Evolutionary conservation across 2,329 filamentous ascomycete genomes (phyloP), one percentile per base, ranked within the genome.

Genomic region (Scedosporium boydii): DNA sequence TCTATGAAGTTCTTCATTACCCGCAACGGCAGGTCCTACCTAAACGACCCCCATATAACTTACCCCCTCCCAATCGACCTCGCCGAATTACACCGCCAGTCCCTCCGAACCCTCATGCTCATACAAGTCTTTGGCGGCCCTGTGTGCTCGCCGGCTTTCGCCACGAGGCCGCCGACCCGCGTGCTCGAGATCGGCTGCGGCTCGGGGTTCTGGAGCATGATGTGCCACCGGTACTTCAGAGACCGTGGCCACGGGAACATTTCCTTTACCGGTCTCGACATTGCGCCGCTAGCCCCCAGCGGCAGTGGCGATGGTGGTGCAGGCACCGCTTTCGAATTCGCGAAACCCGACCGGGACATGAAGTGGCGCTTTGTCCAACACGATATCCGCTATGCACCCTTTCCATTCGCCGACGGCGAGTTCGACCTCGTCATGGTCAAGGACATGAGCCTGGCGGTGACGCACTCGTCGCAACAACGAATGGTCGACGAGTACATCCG

Each of bases 51-150:
- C 7, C 80, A 83, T 2, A 77, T 90, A 34, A 77, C 85, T 6
- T 97, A 98, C 69, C 91, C 91, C n/a, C 80, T 97, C 2, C 93
- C 93, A 46, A 88, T 89, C 76, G 93, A 97, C 75, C 82, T 96
- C 48, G 80, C 87, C 48, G 93, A 97, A 75, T 83, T 96, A 58
- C 91, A 96, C 74, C 85, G 93, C 63, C 93, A 97, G 75, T 92
- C 87, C 58, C 79, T 97, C 62, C 86, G 91, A 64, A 96, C 93
- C 0, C 81, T 96, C 67, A 82, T 96, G 65, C 80, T 92, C 60
- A 88, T 91, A 67, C 87, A 91, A 70, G 83, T 96, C 41, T 92
- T 95, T 69, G 91, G 91, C 55, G 86, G 86, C 10, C 89, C 91
- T 0, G 82, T 95, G 62, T 93, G 89, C 74, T 89, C 88, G 7